Evolutionary conservation across 345 rosid genomes (phyloP).

Genomic region (Hypericum perforatum): DNA sequence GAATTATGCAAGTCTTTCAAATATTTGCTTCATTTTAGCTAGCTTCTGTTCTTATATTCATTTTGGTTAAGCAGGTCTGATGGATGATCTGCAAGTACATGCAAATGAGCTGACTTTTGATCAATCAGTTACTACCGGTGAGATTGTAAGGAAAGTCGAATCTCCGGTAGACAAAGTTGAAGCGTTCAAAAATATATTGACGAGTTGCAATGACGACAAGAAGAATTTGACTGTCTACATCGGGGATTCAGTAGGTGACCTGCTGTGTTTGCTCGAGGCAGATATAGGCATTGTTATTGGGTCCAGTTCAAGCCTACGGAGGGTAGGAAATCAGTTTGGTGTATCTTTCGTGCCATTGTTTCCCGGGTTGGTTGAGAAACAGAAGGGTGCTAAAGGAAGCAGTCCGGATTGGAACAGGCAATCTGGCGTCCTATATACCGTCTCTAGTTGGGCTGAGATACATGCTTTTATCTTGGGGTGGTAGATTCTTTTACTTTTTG

Average conservation of each 20-base stretch:
- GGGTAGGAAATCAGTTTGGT: slow-evolving; percentile 70
- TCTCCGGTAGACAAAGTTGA: slow-evolving; percentile 68
- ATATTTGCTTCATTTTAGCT: not conserved
- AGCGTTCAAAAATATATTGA: slow-evolving; percentile 43
- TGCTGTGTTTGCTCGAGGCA: slow-evolving; percentile 86
- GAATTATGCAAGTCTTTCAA: not conserved
- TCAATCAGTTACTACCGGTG: slow-evolving; percentile 68
- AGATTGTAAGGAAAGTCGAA: slow-evolving; percentile 55
- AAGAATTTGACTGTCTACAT: slow-evolving; percentile 60
- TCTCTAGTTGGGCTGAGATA: slow-evolving; percentile 81
- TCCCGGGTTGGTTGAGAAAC: slow-evolving; percentile 62
- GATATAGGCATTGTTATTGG: slow-evolving; percentile 88
- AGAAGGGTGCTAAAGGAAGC: slow-evolving; percentile 42
- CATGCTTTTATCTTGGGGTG: slow-evolving; percentile 88
- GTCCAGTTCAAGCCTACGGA: slow-evolving; percentile 73
- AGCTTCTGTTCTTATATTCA: not conserved
- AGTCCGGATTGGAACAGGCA: slow-evolving; percentile 47
- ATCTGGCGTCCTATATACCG: slow-evolving; percentile 77
- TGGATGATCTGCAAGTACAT: slow-evolving; percentile 48
- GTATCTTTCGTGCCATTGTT: slow-evolving; percentile 77
- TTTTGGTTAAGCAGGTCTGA: slow-evolving; percentile 36
- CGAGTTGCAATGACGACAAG: slow-evolving; percentile 20
- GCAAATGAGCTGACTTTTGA: slow-evolving; percentile 70
- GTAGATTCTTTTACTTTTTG: slow-evolving; percentile 21
- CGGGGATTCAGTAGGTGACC: slow-evolving; percentile 86